phyloP scores from a whole-genome alignment of 2,329 filamentous ascomycete species.

The Xylariales sp. region DNA sequence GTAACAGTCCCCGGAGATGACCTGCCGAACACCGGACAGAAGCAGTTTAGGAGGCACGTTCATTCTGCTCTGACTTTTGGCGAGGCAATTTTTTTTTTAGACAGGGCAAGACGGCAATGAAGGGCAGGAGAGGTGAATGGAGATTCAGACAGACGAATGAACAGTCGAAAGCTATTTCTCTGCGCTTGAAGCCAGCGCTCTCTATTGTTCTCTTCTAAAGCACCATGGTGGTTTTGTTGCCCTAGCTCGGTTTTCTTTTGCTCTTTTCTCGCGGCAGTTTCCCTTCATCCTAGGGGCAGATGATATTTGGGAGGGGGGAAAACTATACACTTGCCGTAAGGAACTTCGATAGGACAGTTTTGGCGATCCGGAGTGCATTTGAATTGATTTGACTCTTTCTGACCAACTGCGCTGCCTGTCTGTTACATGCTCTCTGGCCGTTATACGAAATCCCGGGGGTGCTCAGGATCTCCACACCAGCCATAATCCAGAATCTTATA shows the following conservation, averaged over 20 bases:
- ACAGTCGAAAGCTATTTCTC: not conserved
- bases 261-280: constrained; percentile 10
- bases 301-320: constrained; percentile 25
- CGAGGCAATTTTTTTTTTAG: too few species aligned
- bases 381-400: constrained; percentile 26
- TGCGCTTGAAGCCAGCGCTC: not conserved
- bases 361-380: constrained; percentile 48
- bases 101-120: too few species aligned
- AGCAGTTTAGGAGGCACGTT: not conserved
- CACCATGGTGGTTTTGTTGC: not conserved
- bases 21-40: not conserved
- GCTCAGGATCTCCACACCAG: not conserved
- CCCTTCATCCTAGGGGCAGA: constrained; percentile 16
- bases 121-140: too few species aligned
- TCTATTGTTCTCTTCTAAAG: not conserved
- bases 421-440: not conserved
- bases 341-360: constrained; percentile 43
- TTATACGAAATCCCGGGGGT: not conserved
- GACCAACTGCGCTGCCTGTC: not conserved
- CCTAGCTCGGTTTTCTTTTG: not conserved
- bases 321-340: constrained; percentile 32
- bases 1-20: constrained; percentile 1
- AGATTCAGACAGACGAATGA: not conserved
- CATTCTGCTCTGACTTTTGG: not conserved
- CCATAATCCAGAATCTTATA: not conserved